A percentile compares a stretch with the other conserved stretches of the same genome.
These are phyloP conservation scores for Malus hybrid DNA, from an alignment of 331 rosid species.

Conservation along the genomic window DNA sequence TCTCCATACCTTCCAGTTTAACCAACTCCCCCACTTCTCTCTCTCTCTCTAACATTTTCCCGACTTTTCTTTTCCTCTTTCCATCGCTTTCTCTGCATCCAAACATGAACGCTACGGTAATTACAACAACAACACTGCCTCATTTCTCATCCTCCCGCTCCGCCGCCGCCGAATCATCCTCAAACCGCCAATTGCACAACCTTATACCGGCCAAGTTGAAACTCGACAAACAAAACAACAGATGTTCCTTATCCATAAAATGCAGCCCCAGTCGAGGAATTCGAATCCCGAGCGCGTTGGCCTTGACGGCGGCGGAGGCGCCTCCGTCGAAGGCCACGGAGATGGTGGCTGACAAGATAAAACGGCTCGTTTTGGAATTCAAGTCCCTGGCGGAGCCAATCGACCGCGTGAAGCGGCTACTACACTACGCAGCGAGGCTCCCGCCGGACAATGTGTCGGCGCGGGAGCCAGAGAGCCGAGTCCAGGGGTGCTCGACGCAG, in stretches of 20 bases:
- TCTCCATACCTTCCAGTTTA: neutral
- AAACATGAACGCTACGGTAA: slow-evolving; percentile 33
- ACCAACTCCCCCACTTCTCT: neutral
- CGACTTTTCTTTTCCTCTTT: neutral
- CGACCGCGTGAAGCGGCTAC: slow-evolving; percentile 57
- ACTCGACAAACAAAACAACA: neutral
- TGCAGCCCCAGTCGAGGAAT: neutral
- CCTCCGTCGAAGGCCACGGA: neutral
- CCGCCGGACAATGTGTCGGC: slow-evolving; percentile 28
- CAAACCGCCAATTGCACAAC: neutral
- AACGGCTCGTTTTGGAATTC: slow-evolving; percentile 40
- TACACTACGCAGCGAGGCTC: slow-evolving; percentile 54
- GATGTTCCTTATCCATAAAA: neutral
- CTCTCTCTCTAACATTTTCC: neutral
- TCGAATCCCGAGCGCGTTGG: slow-evolving; percentile 7
- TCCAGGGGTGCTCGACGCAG: slow-evolving; percentile 55
- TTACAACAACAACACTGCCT: neutral
- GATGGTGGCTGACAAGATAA: slow-evolving; percentile 20
- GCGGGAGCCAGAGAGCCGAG: slow-evolving; percentile 39
- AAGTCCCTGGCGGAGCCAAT: slow-evolving; percentile 46
- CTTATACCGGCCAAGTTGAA: neutral
- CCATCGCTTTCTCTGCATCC: slow-evolving; percentile 3
- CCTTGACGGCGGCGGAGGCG: neutral
- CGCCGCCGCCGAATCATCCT: neutral
- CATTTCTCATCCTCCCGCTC: neutral